Base-by-base conservation (phyloP, 2,329 filamentous ascomycete genomes). In the Aureobasidium musti region DNA sequence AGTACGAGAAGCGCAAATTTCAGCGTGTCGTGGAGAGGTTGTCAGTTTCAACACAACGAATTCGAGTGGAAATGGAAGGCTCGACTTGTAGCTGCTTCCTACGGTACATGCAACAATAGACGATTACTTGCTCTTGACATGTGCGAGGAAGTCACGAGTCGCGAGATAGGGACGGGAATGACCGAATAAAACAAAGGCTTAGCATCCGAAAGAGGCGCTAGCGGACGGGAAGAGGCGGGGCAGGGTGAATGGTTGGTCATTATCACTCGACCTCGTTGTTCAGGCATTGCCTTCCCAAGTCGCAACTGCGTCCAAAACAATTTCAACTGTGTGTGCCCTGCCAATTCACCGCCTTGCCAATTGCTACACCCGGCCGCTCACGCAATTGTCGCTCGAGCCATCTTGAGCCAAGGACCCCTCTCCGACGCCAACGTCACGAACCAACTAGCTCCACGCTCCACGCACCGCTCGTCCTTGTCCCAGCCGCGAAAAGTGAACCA, bases 181-280 rank as follows among this genome's bases (percentile, higher is more conserved):
- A 45, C 37, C 30, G 56, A 30, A 59, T 59, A 59, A 33, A 59
- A 59, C 56, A 59, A 59, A 59, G 56, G 41, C 39, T 59, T 41
- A 45, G 56, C 39, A 19, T 21, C 10, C 39, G 10, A 45, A 59
- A 45, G 30, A 35, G 10, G 43, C 49, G 49, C 26, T 43, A 61
- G 41, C 11, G 45, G 39, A 30, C 30, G 43, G 39, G 39, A 63
- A 45, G 45, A 45, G 49, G 59, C 43, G 59, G 57, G 45, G 59
- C 45, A 50, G 41, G 39, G 39, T 60, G 56, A n/a, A 41, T 43
- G 57, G 33, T 63, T 50, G 45, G 28, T 39, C 43, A 63, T 50
- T n/a, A 63, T 52, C 59, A 52, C 59, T 52, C 33, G 59, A 63
- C 59, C 59, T 63, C 59, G 35, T 33, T 50, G 45, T 52, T 28